Conservation (phyloP, 805 yeast genomes). For the Candida maris region DNA sequence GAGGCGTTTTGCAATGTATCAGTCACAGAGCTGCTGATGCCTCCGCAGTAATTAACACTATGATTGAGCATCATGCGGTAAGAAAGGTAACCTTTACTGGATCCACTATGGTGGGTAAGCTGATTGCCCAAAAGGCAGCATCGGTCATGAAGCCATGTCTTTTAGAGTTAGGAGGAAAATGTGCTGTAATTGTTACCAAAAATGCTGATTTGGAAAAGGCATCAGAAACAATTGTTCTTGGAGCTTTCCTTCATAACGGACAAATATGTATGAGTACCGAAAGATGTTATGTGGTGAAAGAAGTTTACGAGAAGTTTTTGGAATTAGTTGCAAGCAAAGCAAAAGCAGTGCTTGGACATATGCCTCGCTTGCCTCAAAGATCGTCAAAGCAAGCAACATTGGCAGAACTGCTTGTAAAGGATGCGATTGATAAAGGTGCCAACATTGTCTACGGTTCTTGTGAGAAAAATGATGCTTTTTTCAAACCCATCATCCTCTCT, state of each 20-base stretch:
- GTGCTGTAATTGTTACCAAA: conserved; percentile 67
- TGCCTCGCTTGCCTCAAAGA: conserved; percentile 3
- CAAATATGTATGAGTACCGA: conserved; percentile 89
- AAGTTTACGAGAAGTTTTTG: conserved; percentile 49
- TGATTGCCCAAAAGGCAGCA: conserved; percentile 79
- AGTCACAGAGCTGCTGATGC: conserved; percentile 7
- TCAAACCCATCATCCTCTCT: conserved; percentile 4
- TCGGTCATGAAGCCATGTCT: conserved; percentile 73
- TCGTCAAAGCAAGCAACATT: conserved; percentile 3
- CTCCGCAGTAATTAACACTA: background rate
- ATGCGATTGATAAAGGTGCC: conserved; percentile 38
- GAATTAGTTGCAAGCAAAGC: conserved; percentile 28
- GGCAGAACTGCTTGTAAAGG: conserved; percentile 25
- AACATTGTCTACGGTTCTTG: conserved; percentile 14
- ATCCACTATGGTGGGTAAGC: conserved; percentile 67
- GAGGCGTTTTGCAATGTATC: conserved; percentile 6
- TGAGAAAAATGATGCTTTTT: conserved; percentile 3
- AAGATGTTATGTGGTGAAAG: conserved; percentile 58
- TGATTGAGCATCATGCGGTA: conserved; percentile 13
- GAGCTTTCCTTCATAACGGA: conserved; percentile 69
- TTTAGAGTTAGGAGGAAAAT: conserved; percentile 88
- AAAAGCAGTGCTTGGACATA: conserved; percentile 35
- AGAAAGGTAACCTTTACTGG: conserved; percentile 80
- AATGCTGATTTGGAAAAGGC: conserved; percentile 34
- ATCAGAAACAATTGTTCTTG: conserved; percentile 65